Conservation (phyloP, 768 basidiomycete species). For the Boletus reticuloceps region DNA sequence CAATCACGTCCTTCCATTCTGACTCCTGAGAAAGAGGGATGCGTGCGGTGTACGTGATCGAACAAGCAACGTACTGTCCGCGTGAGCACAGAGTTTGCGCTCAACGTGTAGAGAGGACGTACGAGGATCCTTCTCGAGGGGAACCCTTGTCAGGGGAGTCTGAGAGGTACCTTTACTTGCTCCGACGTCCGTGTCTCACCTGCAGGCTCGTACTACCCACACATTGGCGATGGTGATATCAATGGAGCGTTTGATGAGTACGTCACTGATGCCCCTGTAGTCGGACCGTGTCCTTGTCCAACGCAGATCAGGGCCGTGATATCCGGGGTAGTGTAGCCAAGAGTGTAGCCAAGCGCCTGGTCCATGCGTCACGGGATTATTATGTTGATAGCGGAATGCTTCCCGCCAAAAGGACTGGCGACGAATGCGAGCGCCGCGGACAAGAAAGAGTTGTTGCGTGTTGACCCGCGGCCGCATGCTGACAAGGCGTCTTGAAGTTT, state of each 20-base stretch:
- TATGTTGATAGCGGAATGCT: too few species aligned
- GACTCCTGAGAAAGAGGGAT: constrained; percentile 4
- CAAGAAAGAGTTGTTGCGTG: constrained; percentile 1
- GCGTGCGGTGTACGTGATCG: constrained; percentile 2
- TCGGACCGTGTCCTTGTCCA: background rate
- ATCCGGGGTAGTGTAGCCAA: background rate
- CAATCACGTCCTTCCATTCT: constrained; percentile 11
- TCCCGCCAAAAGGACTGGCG: too few species aligned
- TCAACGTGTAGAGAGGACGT: constrained; percentile 14
- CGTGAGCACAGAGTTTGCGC: background rate
- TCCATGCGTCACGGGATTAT: too few species aligned
- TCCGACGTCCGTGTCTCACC: too few species aligned
- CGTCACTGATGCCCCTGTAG: too few species aligned
- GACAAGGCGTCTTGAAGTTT: background rate
- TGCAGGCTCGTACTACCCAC: background rate
- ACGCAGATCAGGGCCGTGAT: constrained; percentile 18
- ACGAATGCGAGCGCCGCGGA: constrained; percentile 14
- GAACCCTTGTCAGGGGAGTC: background rate
- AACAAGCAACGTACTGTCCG: background rate
- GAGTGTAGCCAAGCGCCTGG: background rate
- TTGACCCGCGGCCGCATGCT: constrained; percentile 20
- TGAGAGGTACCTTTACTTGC: too few species aligned
- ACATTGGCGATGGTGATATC: background rate
- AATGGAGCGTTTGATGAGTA: too few species aligned
- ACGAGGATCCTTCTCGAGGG: constrained; percentile 4